Conservation (phyloP, 257 asterid genomes). For the Linderniella brevidens region DNA sequence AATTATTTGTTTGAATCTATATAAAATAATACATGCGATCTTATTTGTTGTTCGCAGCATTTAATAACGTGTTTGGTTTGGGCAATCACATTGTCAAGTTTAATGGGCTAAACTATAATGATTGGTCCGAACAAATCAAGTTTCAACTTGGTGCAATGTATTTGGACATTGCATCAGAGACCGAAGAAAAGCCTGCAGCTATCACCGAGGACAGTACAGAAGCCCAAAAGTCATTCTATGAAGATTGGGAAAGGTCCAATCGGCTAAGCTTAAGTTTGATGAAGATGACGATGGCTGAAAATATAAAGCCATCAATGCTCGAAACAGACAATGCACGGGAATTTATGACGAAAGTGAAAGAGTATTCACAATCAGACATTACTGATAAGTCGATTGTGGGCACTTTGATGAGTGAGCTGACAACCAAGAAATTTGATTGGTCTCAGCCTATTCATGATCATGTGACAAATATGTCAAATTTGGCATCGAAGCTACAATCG, state of each 20-base stretch:
- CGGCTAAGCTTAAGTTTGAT: not conserved
- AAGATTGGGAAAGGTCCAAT: not conserved
- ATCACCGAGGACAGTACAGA: not conserved
- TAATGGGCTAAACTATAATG: not conserved
- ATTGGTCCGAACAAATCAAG: not conserved
- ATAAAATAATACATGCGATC: not conserved
- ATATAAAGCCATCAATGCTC: not conserved
- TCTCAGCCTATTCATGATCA: not conserved
- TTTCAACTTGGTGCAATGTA: slow-evolving; percentile 1
- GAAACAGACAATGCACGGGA: not conserved
- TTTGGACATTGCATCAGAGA: not conserved
- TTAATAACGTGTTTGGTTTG: not conserved
- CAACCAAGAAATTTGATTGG: slow-evolving; percentile 2
- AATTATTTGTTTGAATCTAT: not conserved
- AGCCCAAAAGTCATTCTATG: not conserved
- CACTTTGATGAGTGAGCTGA: too few species aligned
- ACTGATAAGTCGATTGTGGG: not conserved
- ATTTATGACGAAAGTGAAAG: not conserved
- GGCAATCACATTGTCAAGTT: not conserved
- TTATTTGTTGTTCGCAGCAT: not conserved
- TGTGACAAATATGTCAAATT: not conserved
- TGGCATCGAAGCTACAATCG: not conserved
- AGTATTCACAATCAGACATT: not conserved
- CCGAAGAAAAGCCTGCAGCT: not conserved
- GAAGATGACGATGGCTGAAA: not conserved